Evolutionary conservation across 1,284 basidiomycete species (phyloP).

Genomic region (Rhodotorula mucilaginosa): DNA sequence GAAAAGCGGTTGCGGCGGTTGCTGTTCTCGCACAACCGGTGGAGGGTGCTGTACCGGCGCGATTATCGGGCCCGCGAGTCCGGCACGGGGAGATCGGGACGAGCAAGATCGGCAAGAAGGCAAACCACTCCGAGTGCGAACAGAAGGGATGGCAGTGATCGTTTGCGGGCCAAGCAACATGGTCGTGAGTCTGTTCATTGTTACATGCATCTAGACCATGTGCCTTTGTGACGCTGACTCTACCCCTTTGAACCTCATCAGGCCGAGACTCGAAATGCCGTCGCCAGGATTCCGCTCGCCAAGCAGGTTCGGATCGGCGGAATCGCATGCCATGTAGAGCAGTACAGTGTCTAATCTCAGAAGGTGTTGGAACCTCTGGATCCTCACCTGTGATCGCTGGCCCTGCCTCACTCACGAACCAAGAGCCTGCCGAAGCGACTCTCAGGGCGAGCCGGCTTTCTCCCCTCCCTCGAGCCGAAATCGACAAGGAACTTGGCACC

Average conservation of each 20-base stretch:
- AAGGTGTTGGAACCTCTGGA: too few relatives aligned
- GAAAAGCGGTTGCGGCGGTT: neutral
- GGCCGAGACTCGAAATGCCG: constrained; percentile 23
- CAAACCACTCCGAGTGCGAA: constrained; percentile 11
- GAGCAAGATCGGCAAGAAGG: constrained; percentile 9
- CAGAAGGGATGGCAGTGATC: constrained; percentile 18
- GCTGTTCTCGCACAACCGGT: constrained; percentile 15
- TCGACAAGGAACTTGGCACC: too few relatives aligned
- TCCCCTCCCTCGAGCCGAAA: too few relatives aligned
- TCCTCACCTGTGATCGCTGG: too few relatives aligned
- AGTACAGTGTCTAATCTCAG: constrained; percentile 6
- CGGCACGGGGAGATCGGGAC: neutral
- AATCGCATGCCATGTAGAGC: constrained; percentile 20
- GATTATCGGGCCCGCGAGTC: neutral
- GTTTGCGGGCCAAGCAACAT: constrained; percentile 29
- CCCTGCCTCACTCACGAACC: too few relatives aligned
- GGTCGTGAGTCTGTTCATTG: constrained; percentile 15
- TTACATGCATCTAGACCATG: too few relatives aligned
- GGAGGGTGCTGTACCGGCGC: constrained; percentile 17
- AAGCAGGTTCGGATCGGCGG: constrained; percentile 33
- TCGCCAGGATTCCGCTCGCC: constrained; percentile 27
- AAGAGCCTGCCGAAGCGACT: too few relatives aligned
- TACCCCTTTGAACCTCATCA: neutral
- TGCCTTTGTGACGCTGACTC: neutral
- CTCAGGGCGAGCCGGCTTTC: too few relatives aligned